Evolutionary conservation across 2,329 filamentous ascomycete genomes (phyloP), one percentile per base, ranked within the genome.

Genomic region (Alternaria solani): DNA sequence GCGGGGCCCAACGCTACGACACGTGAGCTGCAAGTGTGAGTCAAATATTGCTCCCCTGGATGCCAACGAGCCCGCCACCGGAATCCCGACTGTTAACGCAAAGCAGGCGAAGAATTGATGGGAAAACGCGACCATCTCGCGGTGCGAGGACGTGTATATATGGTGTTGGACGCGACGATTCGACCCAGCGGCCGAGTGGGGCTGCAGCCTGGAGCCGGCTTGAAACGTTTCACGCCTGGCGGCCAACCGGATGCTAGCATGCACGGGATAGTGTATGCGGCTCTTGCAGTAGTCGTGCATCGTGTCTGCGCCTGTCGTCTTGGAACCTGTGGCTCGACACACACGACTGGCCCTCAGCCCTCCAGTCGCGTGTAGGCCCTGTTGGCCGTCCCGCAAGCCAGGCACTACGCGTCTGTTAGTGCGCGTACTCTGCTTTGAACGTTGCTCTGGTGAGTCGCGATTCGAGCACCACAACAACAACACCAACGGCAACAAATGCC

Each of bases 21-120:
- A 75, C 70, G 74, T 74, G 76, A 72, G 72, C 75, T 67, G 79
- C 77, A 79, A 66, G 78, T 80, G 71, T 81, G 79, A 81, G 76
- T 81, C 79, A 80, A 77, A 68, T 65, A 61, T 60, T 34, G 25
- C 56, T 63, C 58, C 46, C 44, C 51, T 51, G 60, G 30, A 43
- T 52, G 67, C 63, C 62, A 62, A 54, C 52, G 61, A 61, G 59
- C 57, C 55, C 52, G 51, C 52, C 59, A 55, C 57, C 51, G 64
- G 56, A 54, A 51, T 53, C 51, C 52, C 63, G 64, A 62, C 67
- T 67, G 59, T 67, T 70, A 42, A 57, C 67, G 69, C 57, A 62
- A 73, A 71, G 43, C 60, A 71, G 73, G 57, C 72, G 67, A 66
- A 69, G 51, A 63, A 77, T 72, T 70, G 75, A 71, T 63, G 51